These are phyloP conservation scores for Ustilago trichophora DNA, from an alignment of 1,284 basidiomycete species.

Conservation along the genomic window DNA sequence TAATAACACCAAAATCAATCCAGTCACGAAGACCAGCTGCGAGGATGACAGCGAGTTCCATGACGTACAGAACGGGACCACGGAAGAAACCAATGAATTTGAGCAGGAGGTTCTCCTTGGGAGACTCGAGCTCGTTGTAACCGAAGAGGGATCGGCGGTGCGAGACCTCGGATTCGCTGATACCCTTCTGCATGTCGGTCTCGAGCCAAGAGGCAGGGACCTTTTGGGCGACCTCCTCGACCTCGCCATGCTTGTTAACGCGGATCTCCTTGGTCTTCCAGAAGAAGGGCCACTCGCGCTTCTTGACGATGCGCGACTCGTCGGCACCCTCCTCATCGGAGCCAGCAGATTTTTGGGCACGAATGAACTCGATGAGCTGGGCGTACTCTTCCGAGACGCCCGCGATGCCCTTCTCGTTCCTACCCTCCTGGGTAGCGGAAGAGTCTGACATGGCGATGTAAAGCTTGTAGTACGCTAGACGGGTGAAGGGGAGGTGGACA, in stretches of 20 bases:
- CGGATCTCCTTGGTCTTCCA: conserved; percentile 65
- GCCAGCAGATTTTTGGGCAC: conserved; percentile 50
- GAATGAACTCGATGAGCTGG: conserved; percentile 62
- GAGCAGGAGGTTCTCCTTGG: conserved; percentile 69
- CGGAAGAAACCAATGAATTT: conserved; percentile 69
- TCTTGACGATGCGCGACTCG: conserved; percentile 59
- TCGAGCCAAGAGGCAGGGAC: conserved; percentile 68
- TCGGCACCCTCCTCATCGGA: conserved; percentile 57
- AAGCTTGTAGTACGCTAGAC: conserved; percentile 4
- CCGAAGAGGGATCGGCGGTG: conserved; percentile 65
- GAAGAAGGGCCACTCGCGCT: conserved; percentile 58
- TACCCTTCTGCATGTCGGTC: conserved; percentile 69
- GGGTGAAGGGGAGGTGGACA: neutral
- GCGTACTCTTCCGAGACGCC: conserved; percentile 62
- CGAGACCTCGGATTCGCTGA: conserved; percentile 68
- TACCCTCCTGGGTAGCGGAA: conserved; percentile 52
- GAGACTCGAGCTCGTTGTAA: conserved; percentile 67
- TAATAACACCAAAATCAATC: conserved; percentile 72
- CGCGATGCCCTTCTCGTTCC: conserved; percentile 38
- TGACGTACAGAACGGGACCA: conserved; percentile 68
- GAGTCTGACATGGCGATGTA: conserved; percentile 43
- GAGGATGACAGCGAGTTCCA: conserved; percentile 68
- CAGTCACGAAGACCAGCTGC: conserved; percentile 68
- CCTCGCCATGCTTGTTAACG: conserved; percentile 66
- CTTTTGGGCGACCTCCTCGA: conserved; percentile 62